A percentile compares a stretch with the other conserved stretches of the same genome.
Conservation (phyloP, 2,329 filamentous ascomycete species). For the Alternaria incomplexa region DNA sequence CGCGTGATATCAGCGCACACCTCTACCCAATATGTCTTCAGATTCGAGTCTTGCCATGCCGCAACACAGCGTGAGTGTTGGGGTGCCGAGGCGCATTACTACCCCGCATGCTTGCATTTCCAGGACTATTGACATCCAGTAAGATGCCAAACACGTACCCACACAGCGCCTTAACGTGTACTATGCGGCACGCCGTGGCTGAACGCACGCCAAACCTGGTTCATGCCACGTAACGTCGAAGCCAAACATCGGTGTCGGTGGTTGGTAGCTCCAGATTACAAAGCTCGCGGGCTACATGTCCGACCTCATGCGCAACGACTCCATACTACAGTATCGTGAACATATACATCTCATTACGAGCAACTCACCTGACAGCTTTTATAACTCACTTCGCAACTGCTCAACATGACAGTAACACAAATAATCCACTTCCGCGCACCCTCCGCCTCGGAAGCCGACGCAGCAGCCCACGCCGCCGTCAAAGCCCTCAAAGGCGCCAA, state of each 20-base stretch:
- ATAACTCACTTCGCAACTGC: background rate
- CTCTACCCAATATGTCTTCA: background rate
- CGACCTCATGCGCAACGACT: background rate
- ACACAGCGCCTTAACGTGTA: background rate
- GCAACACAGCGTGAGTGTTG: background rate
- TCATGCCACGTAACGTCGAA: background rate
- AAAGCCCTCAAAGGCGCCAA: constrained; percentile 6
- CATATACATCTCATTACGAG: background rate
- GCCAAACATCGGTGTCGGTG: background rate
- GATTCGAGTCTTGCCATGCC: accelerated
- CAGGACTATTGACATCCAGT: background rate
- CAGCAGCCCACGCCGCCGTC: background rate
- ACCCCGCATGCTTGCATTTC: background rate
- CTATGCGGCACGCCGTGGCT: background rate
- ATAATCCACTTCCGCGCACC: constrained; percentile 2
- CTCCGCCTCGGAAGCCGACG: background rate
- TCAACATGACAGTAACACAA: constrained; percentile 1
- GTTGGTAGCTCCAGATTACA: background rate
- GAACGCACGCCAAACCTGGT: background rate
- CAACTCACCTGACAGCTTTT: background rate
- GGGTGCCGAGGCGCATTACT: background rate
- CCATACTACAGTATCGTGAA: background rate
- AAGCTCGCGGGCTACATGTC: background rate
- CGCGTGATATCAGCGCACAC: background rate
- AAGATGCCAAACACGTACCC: background rate